Conservation (phyloP, 495 filamentous ascomycete genomes). For the Xylaria curta region DNA sequence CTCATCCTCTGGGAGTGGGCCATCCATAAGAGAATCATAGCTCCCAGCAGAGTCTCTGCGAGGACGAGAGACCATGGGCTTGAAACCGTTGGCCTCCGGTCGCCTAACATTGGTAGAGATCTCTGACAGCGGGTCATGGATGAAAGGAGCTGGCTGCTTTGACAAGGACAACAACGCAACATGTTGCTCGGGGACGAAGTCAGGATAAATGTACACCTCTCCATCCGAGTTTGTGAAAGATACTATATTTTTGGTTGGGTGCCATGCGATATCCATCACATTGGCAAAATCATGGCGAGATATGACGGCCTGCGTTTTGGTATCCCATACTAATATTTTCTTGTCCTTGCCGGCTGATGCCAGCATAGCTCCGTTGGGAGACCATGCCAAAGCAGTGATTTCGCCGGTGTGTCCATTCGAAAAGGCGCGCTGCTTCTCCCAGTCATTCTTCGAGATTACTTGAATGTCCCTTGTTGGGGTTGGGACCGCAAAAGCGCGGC, state of each 20-base stretch:
- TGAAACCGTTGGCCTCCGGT: constrained; percentile 61
- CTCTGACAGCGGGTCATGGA: constrained; percentile 78
- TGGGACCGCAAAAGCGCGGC: constrained; percentile 84
- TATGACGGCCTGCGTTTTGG: constrained; percentile 79
- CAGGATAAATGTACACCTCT: constrained; percentile 85
- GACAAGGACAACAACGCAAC: constrained; percentile 62
- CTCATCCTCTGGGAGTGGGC: constrained; percentile 55
- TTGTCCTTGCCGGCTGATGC: constrained; percentile 83
- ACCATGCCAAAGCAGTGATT: constrained; percentile 89
- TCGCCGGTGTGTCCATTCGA: constrained; percentile 80
- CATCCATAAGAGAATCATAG: constrained; percentile 62
- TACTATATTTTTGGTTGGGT: constrained; percentile 83
- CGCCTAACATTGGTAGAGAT: constrained; percentile 68
- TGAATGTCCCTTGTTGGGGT: constrained; percentile 86
- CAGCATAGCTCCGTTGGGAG: constrained; percentile 89
- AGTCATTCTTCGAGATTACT: constrained; percentile 82
- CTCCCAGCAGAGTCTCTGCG: constrained; percentile 52
- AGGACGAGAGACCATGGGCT: constrained; percentile 52
- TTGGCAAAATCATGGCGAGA: constrained; percentile 76
- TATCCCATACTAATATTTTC: constrained; percentile 86
- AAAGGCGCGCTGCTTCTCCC: constrained; percentile 82
- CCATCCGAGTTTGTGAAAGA: constrained; percentile 92
- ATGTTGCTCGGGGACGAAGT: constrained; percentile 75
- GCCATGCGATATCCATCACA: constrained; percentile 87
- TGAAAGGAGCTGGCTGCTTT: constrained; percentile 80